A percentile compares a stretch with the other conserved stretches of the same genome.
These are phyloP conservation scores for Lodderomyces parapsilosis DNA, from an alignment of 1,139 yeast species.

Conservation along the genomic window DNA sequence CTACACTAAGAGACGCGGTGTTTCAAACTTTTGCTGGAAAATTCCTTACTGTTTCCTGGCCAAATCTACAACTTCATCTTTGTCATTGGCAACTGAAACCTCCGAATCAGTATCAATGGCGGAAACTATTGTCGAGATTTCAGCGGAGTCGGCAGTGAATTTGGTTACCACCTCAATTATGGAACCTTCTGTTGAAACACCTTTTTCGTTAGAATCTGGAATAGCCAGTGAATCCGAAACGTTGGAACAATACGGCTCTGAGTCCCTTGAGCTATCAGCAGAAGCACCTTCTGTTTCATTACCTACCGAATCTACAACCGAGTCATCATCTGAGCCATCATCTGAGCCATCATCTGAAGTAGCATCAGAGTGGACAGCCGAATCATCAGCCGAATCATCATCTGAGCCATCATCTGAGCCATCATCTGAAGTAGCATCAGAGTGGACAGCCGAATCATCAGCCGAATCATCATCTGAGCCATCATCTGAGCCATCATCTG, in stretches of 20 bases:
- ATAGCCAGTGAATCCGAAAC: background rate
- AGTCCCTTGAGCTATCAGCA: no score
- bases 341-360: background rate
- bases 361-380: background rate
- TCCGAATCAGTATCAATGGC: background rate
- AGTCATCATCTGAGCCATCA: no score
- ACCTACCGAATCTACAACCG: no score
- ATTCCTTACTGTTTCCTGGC: constrained; percentile 3
- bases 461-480: no score
- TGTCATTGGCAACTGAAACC: background rate
- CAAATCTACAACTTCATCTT: background rate
- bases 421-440: background rate
- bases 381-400: background rate
- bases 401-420: background rate
- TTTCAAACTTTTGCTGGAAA: constrained; percentile 8
- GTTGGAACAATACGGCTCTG: no score
- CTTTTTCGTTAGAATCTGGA: background rate
- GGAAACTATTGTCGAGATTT: background rate
- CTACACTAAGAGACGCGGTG: background rate
- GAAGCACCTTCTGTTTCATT: no score
- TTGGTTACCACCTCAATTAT: background rate
- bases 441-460: background rate
- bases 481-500: no score
- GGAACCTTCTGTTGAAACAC: background rate
- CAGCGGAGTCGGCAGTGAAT: background rate